Evolutionary conservation across 2,329 filamentous ascomycete species (phyloP).

Genomic region (Boeremia lycopersici): DNA sequence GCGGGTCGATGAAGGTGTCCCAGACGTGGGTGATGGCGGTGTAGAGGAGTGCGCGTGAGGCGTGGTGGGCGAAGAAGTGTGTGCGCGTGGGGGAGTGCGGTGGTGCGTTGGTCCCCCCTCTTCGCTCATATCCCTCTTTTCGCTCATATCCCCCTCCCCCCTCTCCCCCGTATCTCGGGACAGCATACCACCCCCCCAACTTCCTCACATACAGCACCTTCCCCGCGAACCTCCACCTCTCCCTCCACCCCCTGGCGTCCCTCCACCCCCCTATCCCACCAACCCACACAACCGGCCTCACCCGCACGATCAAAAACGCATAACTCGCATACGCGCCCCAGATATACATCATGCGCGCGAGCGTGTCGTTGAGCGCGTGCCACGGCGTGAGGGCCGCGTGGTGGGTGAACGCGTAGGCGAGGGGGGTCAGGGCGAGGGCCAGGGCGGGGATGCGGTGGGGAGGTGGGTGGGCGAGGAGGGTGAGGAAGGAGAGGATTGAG

Average conservation of each 20-base stretch:
- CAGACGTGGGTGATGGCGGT: neutral
- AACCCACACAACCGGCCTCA: neutral
- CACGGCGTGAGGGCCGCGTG: constrained; percentile 8
- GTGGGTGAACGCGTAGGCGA: constrained; percentile 19
- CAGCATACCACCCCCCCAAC: neutral
- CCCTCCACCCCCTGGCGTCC: neutral
- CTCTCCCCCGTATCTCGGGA: no score
- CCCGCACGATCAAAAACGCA: constrained; percentile 16
- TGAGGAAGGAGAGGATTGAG: constrained; percentile 14
- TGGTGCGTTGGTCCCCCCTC: neutral
- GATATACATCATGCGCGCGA: constrained; percentile 26
- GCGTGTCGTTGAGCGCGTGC: constrained; percentile 18
- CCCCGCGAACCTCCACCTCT: neutral
- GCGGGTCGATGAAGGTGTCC: neutral
- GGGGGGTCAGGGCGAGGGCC: constrained; percentile 13
- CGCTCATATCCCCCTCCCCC: neutral
- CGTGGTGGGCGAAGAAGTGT: neutral
- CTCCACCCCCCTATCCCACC: neutral
- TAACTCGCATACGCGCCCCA: constrained; percentile 27
- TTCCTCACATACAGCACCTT: neutral
- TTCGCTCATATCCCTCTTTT: neutral
- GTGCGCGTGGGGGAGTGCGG: neutral
- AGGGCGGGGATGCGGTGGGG: constrained; percentile 17
- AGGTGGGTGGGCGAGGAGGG: constrained; percentile 25
- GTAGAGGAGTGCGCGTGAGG: neutral